These are phyloP conservation scores for Alectoria sarmentosa DNA, from an alignment of 495 filamentous ascomycete species.

Conservation along the genomic window DNA sequence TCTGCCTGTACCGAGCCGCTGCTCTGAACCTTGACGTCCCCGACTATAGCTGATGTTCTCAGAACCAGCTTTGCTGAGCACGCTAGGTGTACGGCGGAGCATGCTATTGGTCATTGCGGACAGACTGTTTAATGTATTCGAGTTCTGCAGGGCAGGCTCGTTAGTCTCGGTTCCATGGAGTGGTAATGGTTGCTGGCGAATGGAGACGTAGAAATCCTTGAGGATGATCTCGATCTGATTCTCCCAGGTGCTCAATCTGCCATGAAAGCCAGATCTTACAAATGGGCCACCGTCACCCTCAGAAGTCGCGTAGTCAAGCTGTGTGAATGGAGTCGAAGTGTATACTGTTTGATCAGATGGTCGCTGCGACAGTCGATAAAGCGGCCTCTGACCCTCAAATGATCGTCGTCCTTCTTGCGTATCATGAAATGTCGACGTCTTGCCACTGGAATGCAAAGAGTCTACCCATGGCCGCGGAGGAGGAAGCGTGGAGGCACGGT, in stretches of 20 bases:
- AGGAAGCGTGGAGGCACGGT: constrained; percentile 41
- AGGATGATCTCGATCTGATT: constrained; percentile 81
- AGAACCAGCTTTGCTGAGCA: constrained; percentile 82
- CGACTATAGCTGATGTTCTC: constrained; percentile 58
- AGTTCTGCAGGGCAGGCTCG: constrained; percentile 30
- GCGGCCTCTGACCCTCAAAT: constrained; percentile 24
- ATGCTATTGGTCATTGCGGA: constrained; percentile 43
- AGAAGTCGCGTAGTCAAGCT: constrained; percentile 18
- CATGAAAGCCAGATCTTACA: constrained; percentile 71
- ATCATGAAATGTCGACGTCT: constrained; percentile 8
- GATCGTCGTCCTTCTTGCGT: constrained; percentile 19
- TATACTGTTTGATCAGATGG: constrained; percentile 23
- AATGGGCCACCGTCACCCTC: constrained; percentile 47
- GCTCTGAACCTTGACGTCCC: constrained; percentile 57
- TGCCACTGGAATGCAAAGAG: background rate
- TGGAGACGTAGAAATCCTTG: constrained; percentile 86
- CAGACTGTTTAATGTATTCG: constrained; percentile 40
- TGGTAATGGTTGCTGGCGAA: constrained; percentile 77
- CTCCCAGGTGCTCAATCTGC: constrained; percentile 77
- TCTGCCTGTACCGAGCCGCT: constrained; percentile 55
- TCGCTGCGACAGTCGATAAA: constrained; percentile 21
- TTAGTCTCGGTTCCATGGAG: constrained; percentile 59
- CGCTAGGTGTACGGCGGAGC: constrained; percentile 80
- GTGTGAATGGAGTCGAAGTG: constrained; percentile 11
- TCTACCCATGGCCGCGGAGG: constrained; percentile 27